Percentiles rank a stretch among this genome's conserved stretches.
Conservation (phyloP, 163 green algal species). For the Scenedesmus sp. region DNA sequence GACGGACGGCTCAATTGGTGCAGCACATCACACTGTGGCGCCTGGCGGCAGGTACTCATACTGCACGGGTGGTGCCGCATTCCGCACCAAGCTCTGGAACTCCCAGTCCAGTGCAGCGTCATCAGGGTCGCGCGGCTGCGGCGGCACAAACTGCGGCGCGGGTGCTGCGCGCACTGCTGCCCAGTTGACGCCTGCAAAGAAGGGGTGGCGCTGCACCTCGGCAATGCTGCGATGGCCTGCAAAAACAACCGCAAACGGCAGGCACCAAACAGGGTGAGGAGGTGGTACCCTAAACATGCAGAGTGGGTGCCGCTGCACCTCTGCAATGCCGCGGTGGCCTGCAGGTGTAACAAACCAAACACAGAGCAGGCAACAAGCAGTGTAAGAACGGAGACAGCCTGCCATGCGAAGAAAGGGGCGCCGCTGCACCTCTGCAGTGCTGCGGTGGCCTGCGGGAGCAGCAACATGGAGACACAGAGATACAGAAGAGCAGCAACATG, state of each 20-base stretch:
- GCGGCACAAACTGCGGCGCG: conserved; percentile 56
- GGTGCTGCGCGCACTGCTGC: conserved; percentile 34
- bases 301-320: background rate
- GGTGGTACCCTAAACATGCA: background rate
- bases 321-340: background rate
- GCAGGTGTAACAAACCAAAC: too few relatives aligned
- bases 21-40: conserved; percentile 17
- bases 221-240: conserved; percentile 67
- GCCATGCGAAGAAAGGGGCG: too few relatives aligned
- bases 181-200: conserved; percentile 79
- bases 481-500: too few relatives aligned
- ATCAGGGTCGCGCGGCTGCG: conserved; percentile 25
- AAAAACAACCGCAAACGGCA: background rate
- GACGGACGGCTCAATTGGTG: too few relatives aligned
- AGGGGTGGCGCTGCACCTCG: conserved; percentile 73
- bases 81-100: conserved; percentile 63
- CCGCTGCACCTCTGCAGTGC: too few relatives aligned
- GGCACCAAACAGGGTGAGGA: background rate
- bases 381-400: too few relatives aligned
- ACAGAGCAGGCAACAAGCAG: too few relatives aligned
- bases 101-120: conserved; percentile 75
- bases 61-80: conserved; percentile 22
- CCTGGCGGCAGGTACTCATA: conserved; percentile 52
- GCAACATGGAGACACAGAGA: too few relatives aligned
- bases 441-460: too few relatives aligned